These are phyloP conservation scores for Russula griseocarnosa DNA, from an alignment of 768 basidiomycete genomes.

Conservation along the genomic window DNA sequence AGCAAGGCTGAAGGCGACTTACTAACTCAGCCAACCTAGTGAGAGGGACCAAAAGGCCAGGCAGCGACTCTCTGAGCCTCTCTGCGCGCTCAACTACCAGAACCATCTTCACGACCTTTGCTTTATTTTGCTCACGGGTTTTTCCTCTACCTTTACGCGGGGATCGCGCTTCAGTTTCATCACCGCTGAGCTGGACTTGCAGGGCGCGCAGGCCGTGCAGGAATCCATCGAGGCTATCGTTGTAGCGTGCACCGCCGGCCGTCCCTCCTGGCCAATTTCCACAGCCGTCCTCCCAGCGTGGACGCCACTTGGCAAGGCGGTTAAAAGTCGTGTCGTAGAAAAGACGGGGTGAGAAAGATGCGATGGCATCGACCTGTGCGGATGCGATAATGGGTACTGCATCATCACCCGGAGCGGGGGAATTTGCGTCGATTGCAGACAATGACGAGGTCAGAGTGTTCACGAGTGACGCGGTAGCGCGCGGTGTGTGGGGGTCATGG, in stretches of 20 bases:
- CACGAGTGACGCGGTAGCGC: constrained; percentile 46
- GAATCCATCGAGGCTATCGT: constrained; percentile 64
- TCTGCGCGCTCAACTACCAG: constrained; percentile 68
- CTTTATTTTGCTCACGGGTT: constrained; percentile 35
- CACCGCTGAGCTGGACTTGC: constrained; percentile 28
- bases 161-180: neutral
- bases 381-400: constrained; percentile 35
- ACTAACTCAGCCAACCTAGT: constrained; percentile 71
- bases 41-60: constrained; percentile 66
- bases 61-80: constrained; percentile 54
- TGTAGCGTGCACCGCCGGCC: constrained; percentile 46
- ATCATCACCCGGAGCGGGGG: constrained; percentile 2
- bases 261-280: constrained; percentile 48
- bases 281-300: constrained; percentile 59
- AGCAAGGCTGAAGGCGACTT: constrained; percentile 29
- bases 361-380: constrained; percentile 51
- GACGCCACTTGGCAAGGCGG: constrained; percentile 50
- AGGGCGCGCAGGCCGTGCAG: constrained; percentile 57
- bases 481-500: constrained; percentile 51
- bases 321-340: constrained; percentile 68
- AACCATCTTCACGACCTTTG: constrained; percentile 45
- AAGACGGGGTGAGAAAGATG: constrained; percentile 58
- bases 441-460: constrained; percentile 36
- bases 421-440: constrained; percentile 21
- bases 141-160: constrained; percentile 23